Evolutionary conservation across 306 rosid genomes (phyloP).

Genomic region (Hippophae gyantsensis): DNA sequence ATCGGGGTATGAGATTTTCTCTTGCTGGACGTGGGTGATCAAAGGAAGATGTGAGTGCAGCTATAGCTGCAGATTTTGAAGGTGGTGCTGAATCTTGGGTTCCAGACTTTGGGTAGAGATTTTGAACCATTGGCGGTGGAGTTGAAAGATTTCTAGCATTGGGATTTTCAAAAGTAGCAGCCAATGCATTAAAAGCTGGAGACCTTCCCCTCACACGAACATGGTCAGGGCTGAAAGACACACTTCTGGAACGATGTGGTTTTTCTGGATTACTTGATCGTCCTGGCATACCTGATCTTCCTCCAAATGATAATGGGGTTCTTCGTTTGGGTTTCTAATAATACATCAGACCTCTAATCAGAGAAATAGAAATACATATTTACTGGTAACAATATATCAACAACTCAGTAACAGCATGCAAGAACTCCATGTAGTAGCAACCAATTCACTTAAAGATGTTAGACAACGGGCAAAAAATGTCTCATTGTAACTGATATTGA

Average conservation of each 20-base stretch:
- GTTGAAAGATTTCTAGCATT: conserved; percentile 83
- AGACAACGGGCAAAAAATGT: too few species aligned
- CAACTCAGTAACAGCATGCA: conserved; percentile 5
- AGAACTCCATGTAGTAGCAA: background rate
- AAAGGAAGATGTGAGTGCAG: conserved; percentile 52
- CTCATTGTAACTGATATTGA: too few species aligned
- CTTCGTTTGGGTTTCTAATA: conserved; percentile 85
- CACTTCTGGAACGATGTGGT: conserved; percentile 88
- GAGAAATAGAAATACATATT: conserved; percentile 17
- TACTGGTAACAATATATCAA: conserved; percentile 8
- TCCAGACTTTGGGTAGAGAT: conserved; percentile 70
- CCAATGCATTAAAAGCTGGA: conserved; percentile 91
- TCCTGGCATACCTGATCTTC: conserved; percentile 74
- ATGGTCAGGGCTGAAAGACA: conserved; percentile 88
- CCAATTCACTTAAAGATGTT: too few species aligned
- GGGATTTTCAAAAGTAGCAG: conserved; percentile 76
- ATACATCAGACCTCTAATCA: conserved; percentile 15
- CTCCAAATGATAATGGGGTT: conserved; percentile 62
- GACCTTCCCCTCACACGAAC: conserved; percentile 94
- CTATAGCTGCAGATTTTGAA: conserved; percentile 58
- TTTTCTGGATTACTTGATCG: conserved; percentile 57
- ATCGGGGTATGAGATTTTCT: conserved; percentile 64
- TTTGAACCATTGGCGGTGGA: conserved; percentile 84
- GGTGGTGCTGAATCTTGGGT: conserved; percentile 48
- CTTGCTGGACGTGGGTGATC: conserved; percentile 51